Conservation (phyloP, 176 grass and related monocot genomes). For the Phoenix dactylifera region DNA sequence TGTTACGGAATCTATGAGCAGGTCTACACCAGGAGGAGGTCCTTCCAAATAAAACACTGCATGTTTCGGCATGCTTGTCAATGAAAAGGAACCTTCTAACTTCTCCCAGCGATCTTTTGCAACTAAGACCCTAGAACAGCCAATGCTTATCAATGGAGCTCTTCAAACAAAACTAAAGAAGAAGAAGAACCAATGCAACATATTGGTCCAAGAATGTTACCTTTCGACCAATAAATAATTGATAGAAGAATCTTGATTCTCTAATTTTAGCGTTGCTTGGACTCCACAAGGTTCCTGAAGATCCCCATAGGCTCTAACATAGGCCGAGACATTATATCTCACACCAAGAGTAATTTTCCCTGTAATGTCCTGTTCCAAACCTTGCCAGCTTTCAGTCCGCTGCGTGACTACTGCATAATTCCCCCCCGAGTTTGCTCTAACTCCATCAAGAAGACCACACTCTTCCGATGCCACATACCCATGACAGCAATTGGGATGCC, state of each 20-base stretch:
- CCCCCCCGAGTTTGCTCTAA: conserved; percentile 61
- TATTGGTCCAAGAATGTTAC: conserved; percentile 26
- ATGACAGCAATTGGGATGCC: conserved; percentile 69
- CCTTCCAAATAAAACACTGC: conserved; percentile 75
- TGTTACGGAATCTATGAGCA: conserved; percentile 75
- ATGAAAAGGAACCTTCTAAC: conserved; percentile 73
- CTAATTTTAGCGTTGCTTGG: conserved; percentile 63
- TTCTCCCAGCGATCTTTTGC: conserved; percentile 50
- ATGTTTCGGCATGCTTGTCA: conserved; percentile 34
- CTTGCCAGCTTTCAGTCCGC: conserved; percentile 75
- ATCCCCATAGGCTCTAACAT: conserved; percentile 62
- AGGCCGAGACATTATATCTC: conserved; percentile 48
- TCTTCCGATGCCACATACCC: conserved; percentile 56
- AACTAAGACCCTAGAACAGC: conserved; percentile 29
- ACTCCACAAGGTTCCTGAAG: conserved; percentile 39
- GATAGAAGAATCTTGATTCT: conserved; percentile 42
- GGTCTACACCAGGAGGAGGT: conserved; percentile 56
- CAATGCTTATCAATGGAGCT: neutral
- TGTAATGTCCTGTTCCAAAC: conserved; percentile 77
- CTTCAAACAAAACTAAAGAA: neutral
- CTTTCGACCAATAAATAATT: conserved; percentile 52
- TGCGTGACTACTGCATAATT: conserved; percentile 77
- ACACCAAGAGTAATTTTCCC: conserved; percentile 45
- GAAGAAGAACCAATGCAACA: conserved; percentile 7
- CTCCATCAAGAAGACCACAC: conserved; percentile 49